Percentiles rank a stretch among this genome's conserved stretches.
Conservation (phyloP, 441 rosid species). For the Populus trichocarpa region DNA sequence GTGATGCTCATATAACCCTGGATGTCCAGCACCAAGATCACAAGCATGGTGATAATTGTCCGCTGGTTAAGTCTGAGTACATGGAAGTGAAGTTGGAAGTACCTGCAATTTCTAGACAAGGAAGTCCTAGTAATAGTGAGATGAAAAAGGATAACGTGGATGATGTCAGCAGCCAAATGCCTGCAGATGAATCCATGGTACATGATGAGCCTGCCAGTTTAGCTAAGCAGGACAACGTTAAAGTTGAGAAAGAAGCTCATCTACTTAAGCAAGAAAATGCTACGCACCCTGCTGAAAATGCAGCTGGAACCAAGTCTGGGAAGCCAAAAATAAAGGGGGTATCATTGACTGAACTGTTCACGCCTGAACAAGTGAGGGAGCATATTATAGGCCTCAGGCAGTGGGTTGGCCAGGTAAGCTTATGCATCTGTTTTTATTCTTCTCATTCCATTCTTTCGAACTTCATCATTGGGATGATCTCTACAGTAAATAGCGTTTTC, state of each 20-base stretch:
- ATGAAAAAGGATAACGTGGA: constrained; percentile 45
- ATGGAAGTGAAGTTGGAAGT: constrained; percentile 65
- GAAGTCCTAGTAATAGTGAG: constrained; percentile 48
- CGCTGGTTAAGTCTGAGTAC: constrained; percentile 57
- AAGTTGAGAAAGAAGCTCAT: constrained; percentile 62
- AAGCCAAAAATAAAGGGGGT: constrained; percentile 98
- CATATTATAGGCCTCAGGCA: constrained; percentile 93
- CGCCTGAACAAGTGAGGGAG: constrained; percentile 95
- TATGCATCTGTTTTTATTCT: neutral
- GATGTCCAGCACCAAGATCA: constrained; percentile 50
- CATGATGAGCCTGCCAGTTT: constrained; percentile 34
- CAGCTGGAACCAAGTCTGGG: constrained; percentile 69
- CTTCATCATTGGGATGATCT: neutral
- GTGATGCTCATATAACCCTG: constrained; percentile 46
- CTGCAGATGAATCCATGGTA: constrained; percentile 37
- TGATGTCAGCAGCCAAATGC: constrained; percentile 45
- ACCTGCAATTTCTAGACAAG: constrained; percentile 49
- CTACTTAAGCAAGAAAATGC: constrained; percentile 52
- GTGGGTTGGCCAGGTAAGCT: constrained; percentile 98
- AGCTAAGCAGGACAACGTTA: constrained; percentile 46
- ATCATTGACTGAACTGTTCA: constrained; percentile 92
- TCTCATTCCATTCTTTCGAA: neutral
- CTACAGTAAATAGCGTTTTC: neutral
- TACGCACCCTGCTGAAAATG: constrained; percentile 51
- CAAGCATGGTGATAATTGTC: constrained; percentile 36